phyloP scores from a whole-genome alignment of 805 yeast genomes.

The Myxozyma vanderwaltii region DNA sequence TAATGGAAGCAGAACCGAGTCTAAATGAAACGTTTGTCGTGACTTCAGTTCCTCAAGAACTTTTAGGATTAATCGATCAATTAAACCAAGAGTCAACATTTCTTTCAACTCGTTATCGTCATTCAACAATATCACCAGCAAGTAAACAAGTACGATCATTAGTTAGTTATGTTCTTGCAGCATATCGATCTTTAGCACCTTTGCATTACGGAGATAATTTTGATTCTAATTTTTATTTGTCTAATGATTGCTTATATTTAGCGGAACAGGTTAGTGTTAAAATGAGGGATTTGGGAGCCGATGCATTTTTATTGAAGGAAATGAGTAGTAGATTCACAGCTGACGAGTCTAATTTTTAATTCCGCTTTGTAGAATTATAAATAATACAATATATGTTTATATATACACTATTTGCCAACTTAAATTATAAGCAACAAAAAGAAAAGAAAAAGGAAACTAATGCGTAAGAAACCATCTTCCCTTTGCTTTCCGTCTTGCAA shows the following conservation, averaged over 20 bases:
- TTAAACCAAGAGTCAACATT: constrained; percentile 11
- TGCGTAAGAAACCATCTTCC: constrained; percentile 94
- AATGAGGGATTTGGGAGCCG: constrained; percentile 28
- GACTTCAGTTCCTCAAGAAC: constrained; percentile 22
- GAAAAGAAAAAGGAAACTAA: too few relatives aligned
- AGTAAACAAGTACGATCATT: constrained; percentile 18
- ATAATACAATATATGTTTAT: neutral
- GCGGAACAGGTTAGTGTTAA: constrained; percentile 24
- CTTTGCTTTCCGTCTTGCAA: constrained; percentile 77
- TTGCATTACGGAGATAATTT: constrained; percentile 23
- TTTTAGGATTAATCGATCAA: constrained; percentile 14
- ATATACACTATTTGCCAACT: constrained; percentile 21
- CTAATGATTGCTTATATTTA: constrained; percentile 29
- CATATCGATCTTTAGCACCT: constrained; percentile 32
- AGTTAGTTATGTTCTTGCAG: constrained; percentile 17
- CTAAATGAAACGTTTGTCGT: constrained; percentile 31
- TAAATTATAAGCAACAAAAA: too few relatives aligned
- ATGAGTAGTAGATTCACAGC: constrained; percentile 13
- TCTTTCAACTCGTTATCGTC: constrained; percentile 9
- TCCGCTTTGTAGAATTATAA: neutral
- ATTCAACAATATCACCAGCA: constrained; percentile 25
- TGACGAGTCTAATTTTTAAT: neutral
- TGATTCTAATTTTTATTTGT: constrained; percentile 22
- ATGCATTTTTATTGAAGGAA: constrained; percentile 30
- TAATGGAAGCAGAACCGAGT: neutral